Evolutionary conservation across 164 flowering plant species (phyloP), one percentile per base, ranked within the genome.

Genomic region (Houttuynia cordata): DNA sequence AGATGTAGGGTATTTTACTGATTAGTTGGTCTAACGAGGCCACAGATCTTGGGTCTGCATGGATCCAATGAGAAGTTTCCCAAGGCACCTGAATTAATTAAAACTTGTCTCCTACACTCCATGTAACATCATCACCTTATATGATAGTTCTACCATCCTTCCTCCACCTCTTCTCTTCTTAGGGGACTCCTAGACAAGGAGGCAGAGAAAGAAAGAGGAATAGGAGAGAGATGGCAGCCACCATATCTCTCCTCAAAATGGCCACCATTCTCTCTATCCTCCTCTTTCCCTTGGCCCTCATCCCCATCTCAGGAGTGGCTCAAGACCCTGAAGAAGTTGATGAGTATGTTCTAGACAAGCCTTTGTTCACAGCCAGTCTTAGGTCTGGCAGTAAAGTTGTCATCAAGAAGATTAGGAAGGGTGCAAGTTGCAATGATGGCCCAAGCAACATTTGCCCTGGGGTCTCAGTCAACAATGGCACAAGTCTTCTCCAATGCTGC

Each of bases 401-500:
- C 3, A 56, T 63, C 6, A 37, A 67, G 21, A 68, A 24, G 68
- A 53, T 73, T 51, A 57, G 19, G 49, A 73, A 70, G 51, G 73
- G 76, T 10, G 66, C 68, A 37, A 22, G 17, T 0, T 70, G 76
- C 42, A 41, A 58, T 30, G 22, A 39, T 17, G 8, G 14, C 24
- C 18, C 25, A 7, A 47, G 53, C 18, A 73, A 73, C 53, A 61
- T 73, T 17, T 73, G 76, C 58, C 51, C 60, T 19, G 68, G 71
- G 0, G 40, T 73, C 3, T 17, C 55, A 1, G 71, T 73, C 9
- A 70, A 67, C 53, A 67, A 67, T 17, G 67, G 73, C 37, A 58
- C 71, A 0, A 71, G 71, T 21, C 57, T 70, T 23, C 73, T 73
- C 18, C 62, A 78, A 10, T 86, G 93, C 66, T 86, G 89, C 84